Evolutionary conservation across 805 yeast species (phyloP).

Genomic region (Starmerella khaoyaiensis): DNA sequence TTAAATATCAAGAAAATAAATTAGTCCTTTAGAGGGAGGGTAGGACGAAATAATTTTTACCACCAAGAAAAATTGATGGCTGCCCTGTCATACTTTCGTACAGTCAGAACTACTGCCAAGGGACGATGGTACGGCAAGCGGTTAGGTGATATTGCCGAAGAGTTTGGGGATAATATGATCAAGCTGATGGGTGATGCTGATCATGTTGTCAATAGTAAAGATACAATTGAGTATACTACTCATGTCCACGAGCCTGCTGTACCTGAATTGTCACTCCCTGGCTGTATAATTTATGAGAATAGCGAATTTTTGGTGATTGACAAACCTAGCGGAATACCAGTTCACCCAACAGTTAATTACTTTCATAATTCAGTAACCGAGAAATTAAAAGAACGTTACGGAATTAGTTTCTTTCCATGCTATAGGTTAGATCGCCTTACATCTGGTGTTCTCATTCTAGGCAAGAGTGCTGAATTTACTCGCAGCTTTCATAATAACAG

Average conservation of each 20-base stretch:
- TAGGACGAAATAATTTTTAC: too few species aligned
- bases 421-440: slow-evolving; percentile 23
- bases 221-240: slow-evolving; percentile 57
- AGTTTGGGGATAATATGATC: slow-evolving; percentile 17
- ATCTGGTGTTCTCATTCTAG: slow-evolving; percentile 22
- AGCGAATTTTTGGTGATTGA: slow-evolving; percentile 66
- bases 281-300: slow-evolving; percentile 48
- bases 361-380: slow-evolving; percentile 40
- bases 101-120: slow-evolving; percentile 17
- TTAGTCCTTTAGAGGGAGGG: too few species aligned
- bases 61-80: too few species aligned
- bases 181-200: slow-evolving; percentile 12
- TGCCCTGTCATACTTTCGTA: slow-evolving; percentile 17
- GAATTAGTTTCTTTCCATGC: slow-evolving; percentile 19
- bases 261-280: slow-evolving; percentile 34
- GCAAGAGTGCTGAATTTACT: slow-evolving; percentile 11
- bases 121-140: slow-evolving; percentile 22
- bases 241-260: slow-evolving; percentile 91
- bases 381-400: slow-evolving; percentile 11
- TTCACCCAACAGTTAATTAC: slow-evolving; percentile 82
- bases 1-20: too few species aligned
- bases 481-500: slow-evolving; percentile 5
- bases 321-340: slow-evolving; percentile 89
- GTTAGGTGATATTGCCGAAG: slow-evolving; percentile 13
- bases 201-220: slow-evolving; percentile 57